Base-by-base conservation (phyloP, 2,329 filamentous ascomycete species). In the Teratosphaeriaceae sp. region DNA sequence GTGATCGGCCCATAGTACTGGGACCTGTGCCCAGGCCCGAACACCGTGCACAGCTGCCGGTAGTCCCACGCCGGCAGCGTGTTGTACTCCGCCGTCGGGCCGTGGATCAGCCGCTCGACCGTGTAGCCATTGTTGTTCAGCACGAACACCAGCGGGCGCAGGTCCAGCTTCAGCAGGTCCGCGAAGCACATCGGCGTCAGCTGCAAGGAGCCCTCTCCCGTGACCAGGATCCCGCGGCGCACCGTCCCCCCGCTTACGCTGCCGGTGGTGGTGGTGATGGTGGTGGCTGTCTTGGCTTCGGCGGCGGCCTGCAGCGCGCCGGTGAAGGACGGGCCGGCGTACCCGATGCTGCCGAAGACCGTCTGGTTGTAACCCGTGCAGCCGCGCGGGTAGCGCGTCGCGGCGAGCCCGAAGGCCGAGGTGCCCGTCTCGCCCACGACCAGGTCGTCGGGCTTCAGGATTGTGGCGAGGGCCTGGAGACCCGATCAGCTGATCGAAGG, bases 91-190 rank as follows among this genome's bases (percentile, higher is more conserved):
- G 73, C 65, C n/a, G 71, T 65, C 15, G 67, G 62, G 6, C 76
- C 77, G 48, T 80, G 74, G 38, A 80, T 79, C 35, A 67, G 67
- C 6, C 77, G 63, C 62, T 80, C 76, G 38, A 79, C 76, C 0
- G 76, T 77, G 50, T 80, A 80, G 0, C 76, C 76, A 21, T 74
- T 67, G 43, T 80, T 80, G 52, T 79, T 79, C 51, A 80, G 70
- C 7, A 80, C 54, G 46, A 80, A 47, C 18, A 51, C 35, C 11
- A 51, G 69, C 2, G 80, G 63, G 45, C 76, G 75, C 44, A 94
- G 70, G 20, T 76, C 73, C 46, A 86, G 81, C 27, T 82, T 77
- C 50, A 94, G 76, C 75, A 94, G 89, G 15, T 87, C 92, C 63
- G 80, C 85, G 50, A 94, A 61, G 65, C 92, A 88, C 54, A 80